Evolutionary conservation across 768 basidiomycete species (phyloP), one percentile per base, ranked within the genome.

Genomic region (Austroboletus eburneus): DNA sequence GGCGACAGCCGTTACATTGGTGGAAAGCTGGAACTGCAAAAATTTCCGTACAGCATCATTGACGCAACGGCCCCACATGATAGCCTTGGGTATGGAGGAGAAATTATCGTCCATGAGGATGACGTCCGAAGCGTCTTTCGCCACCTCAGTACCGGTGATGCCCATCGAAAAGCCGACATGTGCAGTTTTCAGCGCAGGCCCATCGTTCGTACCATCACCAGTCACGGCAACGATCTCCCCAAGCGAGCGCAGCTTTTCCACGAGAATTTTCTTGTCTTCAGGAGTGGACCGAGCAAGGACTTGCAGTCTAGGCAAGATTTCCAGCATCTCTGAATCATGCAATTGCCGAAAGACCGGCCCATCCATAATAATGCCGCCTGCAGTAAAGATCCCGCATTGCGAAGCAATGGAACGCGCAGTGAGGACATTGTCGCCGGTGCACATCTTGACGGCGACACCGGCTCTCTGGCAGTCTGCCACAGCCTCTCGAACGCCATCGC

Each of bases 21-120:
- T 89, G 17, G 88, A 89, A 50, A 91, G 76, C 68, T 92, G 92
- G 77, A 96, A 96, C 71, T 97, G 95, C 49, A 99, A 63, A 72
- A 98, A 99, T 72, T 98, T 99, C 63, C 87, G 84, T 42, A 98
- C 96, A 0, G 94, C 83, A 59, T 99, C 96, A 65, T 97, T 99
- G 52, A 99, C 95, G 59, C 92, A 95, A 40, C 96, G 89, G 35
- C 96, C 96, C 95, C 96, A 98, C 75, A 96, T 93, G 57, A 98
- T 96, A 46, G 96, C 96, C 57, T 91, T 86, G 55, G 97, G 91
- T 59, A 99, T 94, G 3, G 91, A 94, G 4, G 91, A 72, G 64
- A 99, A 98, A 64, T 95, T 94, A 68, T 94, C 92, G 63, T 93
- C 89, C 94, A 96, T 96, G 34, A 97, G 81, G 57, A 98, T 94